Evolutionary conservation across 257 asterid genomes (phyloP).

Genomic region (Nicotiana benthamiana): DNA sequence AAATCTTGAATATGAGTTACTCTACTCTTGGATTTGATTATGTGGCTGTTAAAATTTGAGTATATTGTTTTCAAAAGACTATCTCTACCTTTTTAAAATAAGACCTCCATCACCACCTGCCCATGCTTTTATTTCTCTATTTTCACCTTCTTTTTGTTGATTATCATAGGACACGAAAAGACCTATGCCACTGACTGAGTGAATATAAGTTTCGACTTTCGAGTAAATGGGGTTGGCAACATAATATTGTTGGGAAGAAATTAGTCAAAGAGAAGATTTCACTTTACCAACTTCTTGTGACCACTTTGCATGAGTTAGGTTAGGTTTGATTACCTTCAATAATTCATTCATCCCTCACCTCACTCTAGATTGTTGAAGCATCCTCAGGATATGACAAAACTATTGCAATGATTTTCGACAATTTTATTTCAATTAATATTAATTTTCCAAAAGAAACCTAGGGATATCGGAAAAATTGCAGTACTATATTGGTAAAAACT

Average conservation of each 20-base stretch:
- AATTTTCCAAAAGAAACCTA: not conserved
- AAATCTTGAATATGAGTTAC: no score
- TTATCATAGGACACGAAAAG: not conserved
- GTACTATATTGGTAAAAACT: not conserved
- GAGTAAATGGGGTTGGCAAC: not conserved
- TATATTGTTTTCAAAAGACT: not conserved
- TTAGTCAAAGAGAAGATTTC: constrained; percentile 15
- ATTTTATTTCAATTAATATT: not conserved
- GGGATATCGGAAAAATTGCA: no score
- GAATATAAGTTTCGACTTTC: no score
- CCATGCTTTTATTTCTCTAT: not conserved
- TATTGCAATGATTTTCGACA: not conserved
- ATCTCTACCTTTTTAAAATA: no score
- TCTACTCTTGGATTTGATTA: not conserved
- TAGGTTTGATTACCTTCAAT: constrained; percentile 9
- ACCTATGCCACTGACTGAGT: not conserved
- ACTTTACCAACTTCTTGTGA: constrained; percentile 14
- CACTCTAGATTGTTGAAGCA: not conserved
- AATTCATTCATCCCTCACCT: constrained; percentile 2
- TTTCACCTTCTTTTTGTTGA: not conserved
- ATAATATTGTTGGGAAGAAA: not conserved
- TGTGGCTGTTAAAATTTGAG: not conserved
- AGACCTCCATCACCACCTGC: not conserved
- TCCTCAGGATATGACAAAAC: constrained; percentile 6
- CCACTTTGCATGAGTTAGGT: constrained; percentile 12